Evolutionary conservation across 2,329 filamentous ascomycete genomes (phyloP).

Genomic region (Sporothrix humicola): DNA sequence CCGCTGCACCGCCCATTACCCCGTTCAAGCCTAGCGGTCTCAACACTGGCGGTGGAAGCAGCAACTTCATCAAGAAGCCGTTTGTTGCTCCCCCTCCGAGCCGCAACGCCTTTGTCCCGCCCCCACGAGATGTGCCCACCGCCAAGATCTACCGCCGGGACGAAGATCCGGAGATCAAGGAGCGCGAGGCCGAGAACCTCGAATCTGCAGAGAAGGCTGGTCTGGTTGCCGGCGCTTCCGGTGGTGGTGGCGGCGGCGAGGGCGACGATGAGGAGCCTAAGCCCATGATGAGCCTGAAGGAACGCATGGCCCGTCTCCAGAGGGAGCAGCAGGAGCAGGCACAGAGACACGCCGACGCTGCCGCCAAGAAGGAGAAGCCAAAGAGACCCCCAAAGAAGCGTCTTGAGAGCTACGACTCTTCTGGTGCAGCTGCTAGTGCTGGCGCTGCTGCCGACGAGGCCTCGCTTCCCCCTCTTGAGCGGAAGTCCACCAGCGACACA

Average conservation of each 20-base stretch:
- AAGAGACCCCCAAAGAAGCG: slow-evolving; percentile 77
- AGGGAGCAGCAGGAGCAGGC: slow-evolving; percentile 93
- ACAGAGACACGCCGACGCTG: slow-evolving; percentile 76
- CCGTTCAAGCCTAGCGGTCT: slow-evolving; percentile 82
- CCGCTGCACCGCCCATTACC: slow-evolving; percentile 81
- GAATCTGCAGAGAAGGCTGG: slow-evolving; percentile 74
- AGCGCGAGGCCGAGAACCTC: slow-evolving; percentile 68
- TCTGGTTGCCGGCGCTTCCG: slow-evolving; percentile 53
- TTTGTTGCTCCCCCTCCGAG: slow-evolving; percentile 95
- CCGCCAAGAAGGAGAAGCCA: slow-evolving; percentile 84
- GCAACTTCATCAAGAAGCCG: slow-evolving; percentile 86
- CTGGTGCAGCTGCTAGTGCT: slow-evolving; percentile 11
- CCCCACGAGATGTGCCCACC: slow-evolving; percentile 70
- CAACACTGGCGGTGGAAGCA: slow-evolving; percentile 59
- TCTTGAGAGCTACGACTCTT: slow-evolving; percentile 53
- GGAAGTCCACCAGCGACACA: slow-evolving; percentile 55
- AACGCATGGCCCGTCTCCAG: slow-evolving; percentile 91
- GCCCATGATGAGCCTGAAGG: slow-evolving; percentile 88
- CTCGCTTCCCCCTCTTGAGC: slow-evolving; percentile 51
- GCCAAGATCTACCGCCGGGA: slow-evolving; percentile 83
- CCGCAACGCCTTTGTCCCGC: slow-evolving; percentile 86
- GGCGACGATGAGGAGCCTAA: slow-evolving; percentile 76
- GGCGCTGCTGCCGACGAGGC: slow-evolving; percentile 42
- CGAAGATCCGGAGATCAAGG: slow-evolving; percentile 77
- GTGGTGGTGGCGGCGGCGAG: slow-evolving; percentile 13